Conservation (phyloP, 1,284 basidiomycete genomes). For the Taiwanofungus camphoratus region DNA sequence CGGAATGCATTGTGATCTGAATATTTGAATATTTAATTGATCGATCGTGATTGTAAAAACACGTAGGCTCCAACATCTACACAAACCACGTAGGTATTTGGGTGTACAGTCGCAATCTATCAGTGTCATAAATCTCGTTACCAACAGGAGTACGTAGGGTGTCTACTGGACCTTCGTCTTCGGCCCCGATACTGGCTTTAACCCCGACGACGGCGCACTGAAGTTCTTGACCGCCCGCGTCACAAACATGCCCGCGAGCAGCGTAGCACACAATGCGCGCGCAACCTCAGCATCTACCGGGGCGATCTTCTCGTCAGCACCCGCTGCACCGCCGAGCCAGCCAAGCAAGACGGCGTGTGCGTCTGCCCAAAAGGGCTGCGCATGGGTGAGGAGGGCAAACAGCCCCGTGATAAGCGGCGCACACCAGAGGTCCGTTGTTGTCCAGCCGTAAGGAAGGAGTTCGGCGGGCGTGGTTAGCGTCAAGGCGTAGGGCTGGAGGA, state of each 20-base stretch:
- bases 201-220: constrained; percentile 20
- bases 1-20: no score
- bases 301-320: constrained; percentile 29
- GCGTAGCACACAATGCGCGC: constrained; percentile 57
- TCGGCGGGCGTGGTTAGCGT: constrained; percentile 63
- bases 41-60: no score
- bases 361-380: constrained; percentile 72
- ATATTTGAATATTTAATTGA: no score
- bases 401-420: constrained; percentile 64
- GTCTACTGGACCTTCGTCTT: constrained; percentile 21
- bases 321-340: constrained; percentile 31
- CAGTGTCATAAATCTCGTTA: constrained; percentile 1
- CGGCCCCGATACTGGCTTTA: constrained; percentile 3
- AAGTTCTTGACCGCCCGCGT: constrained; percentile 56
- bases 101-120: background rate
- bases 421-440: constrained; percentile 68
- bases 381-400: constrained; percentile 70
- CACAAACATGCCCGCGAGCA: constrained; percentile 53
- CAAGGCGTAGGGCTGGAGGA: constrained; percentile 57
- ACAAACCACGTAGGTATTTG: no score
- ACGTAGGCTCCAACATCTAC: no score
- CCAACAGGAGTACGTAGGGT: background rate
- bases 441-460: constrained; percentile 69
- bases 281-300: constrained; percentile 55
- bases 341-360: constrained; percentile 43